Conservation (phyloP, 306 rosid species). For the Prunus armeniaca region DNA sequence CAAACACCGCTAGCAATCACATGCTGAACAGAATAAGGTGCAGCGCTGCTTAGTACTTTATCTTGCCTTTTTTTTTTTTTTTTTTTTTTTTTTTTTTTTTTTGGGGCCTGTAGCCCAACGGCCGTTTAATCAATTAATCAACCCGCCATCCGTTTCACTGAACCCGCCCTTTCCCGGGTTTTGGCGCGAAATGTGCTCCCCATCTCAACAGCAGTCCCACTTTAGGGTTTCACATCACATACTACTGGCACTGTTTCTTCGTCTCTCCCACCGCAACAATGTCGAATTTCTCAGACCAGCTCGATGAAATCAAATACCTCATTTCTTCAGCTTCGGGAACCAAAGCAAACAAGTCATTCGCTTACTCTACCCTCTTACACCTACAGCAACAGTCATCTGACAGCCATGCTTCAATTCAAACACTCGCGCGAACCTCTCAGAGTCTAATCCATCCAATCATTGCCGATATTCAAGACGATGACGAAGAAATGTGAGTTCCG, state of each 20-base stretch:
- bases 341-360: conserved; percentile 43
- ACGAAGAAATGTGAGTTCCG: conserved; percentile 60
- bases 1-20: too few relatives aligned
- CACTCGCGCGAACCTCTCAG: conserved; percentile 41
- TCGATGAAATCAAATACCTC: conserved; percentile 41
- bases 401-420: conserved; percentile 39
- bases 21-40: too few relatives aligned
- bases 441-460: conserved; percentile 27
- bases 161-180: neutral
- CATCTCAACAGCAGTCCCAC: neutral
- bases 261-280: conserved; percentile 25
- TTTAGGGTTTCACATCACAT: conserved; percentile 15
- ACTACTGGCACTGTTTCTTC: neutral
- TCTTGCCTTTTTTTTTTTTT: too few relatives aligned
- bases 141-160: neutral
- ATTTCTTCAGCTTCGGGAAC: conserved; percentile 35
- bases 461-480: conserved; percentile 48
- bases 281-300: conserved; percentile 41
- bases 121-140: neutral
- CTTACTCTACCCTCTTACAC: conserved; percentile 58
- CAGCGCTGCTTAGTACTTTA: too few relatives aligned
- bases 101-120: neutral
- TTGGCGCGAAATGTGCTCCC: conserved; percentile 30
- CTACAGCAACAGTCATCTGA: conserved; percentile 56
- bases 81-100: too few relatives aligned